These are phyloP conservation scores for Pseudogymnoascus sp. DNA, from an alignment of 2,329 filamentous ascomycete species.

Conservation along the genomic window DNA sequence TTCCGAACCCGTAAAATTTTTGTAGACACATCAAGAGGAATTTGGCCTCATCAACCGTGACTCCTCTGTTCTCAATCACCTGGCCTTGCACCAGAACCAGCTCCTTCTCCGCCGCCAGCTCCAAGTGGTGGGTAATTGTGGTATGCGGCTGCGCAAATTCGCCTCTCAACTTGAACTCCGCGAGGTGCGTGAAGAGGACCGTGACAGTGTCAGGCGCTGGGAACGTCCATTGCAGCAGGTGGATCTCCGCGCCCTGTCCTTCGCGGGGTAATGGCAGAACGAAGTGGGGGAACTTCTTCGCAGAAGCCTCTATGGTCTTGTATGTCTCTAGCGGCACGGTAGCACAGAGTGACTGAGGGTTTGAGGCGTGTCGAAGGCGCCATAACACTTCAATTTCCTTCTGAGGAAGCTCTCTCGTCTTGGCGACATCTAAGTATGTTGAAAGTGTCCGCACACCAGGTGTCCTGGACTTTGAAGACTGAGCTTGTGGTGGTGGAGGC, in stretches of 20 bases:
- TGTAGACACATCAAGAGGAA: slow-evolving; percentile 91
- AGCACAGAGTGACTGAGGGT: slow-evolving; percentile 73
- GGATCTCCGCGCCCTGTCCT: slow-evolving; percentile 72
- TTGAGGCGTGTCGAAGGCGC: slow-evolving; percentile 75
- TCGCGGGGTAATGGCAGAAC: slow-evolving; percentile 75
- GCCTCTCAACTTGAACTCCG: slow-evolving; percentile 83
- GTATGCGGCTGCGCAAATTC: slow-evolving; percentile 90
- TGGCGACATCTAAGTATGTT: slow-evolving; percentile 71
- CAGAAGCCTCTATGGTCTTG: slow-evolving; percentile 60
- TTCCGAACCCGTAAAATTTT: slow-evolving; percentile 71
- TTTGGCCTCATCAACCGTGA: slow-evolving; percentile 72
- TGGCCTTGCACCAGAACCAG: slow-evolving; percentile 80
- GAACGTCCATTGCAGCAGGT: slow-evolving; percentile 95
- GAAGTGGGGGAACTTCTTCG: slow-evolving; percentile 74
- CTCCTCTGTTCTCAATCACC: slow-evolving; percentile 67
- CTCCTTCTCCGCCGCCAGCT: slow-evolving; percentile 65
- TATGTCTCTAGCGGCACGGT: slow-evolving; percentile 70
- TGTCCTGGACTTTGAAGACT: slow-evolving; percentile 27
- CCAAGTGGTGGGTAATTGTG: slow-evolving; percentile 83
- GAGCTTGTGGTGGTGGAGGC: slow-evolving; percentile 32
- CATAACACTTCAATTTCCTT: slow-evolving; percentile 84
- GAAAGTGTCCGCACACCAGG: slow-evolving; percentile 48
- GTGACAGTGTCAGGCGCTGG: slow-evolving; percentile 62
- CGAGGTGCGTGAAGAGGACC: slow-evolving; percentile 88
- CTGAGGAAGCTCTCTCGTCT: slow-evolving; percentile 61